Percentiles rank a stretch among this genome's conserved stretches.
Evolutionary conservation across 1,284 basidiomycete genomes (phyloP).

Genomic region (Abortiporus biennis): DNA sequence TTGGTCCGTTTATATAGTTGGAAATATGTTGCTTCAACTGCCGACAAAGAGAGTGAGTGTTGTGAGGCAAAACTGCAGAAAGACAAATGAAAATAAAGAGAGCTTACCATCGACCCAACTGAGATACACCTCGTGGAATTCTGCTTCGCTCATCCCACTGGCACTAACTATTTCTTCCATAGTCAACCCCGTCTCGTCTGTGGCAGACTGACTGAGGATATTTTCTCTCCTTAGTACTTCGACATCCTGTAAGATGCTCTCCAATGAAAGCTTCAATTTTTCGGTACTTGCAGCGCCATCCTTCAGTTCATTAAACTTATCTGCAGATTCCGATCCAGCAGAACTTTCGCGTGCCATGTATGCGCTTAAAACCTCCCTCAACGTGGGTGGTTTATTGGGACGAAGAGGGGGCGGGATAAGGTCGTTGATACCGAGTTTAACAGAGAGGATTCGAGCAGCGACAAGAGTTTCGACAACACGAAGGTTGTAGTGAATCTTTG

Average conservation of each 20-base stretch:
- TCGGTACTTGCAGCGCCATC: slow-evolving; percentile 30
- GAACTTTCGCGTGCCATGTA: slow-evolving; percentile 44
- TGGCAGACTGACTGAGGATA: slow-evolving; percentile 18
- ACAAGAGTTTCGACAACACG: slow-evolving; percentile 84
- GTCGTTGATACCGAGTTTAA: slow-evolving; percentile 42
- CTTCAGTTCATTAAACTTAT: slow-evolving; percentile 25
- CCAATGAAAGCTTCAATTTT: slow-evolving; percentile 41
- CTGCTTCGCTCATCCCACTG: slow-evolving; percentile 48
- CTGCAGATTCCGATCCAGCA: no score
- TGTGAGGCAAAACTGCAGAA: slow-evolving; percentile 1
- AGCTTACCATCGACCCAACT: slow-evolving; percentile 70
- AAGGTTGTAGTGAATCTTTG: slow-evolving; percentile 79
- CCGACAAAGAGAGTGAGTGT: background rate
- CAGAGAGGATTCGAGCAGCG: slow-evolving; percentile 67
- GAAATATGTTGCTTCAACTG: slow-evolving; percentile 75
- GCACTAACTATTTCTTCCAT: slow-evolving; percentile 68
- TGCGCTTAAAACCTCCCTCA: slow-evolving; percentile 40
- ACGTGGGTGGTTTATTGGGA: slow-evolving; percentile 21
- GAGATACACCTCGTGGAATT: slow-evolving; percentile 64
- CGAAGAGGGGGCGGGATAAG: slow-evolving; percentile 7
- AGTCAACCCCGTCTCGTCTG: slow-evolving; percentile 49
- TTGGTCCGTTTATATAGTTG: slow-evolving; percentile 75
- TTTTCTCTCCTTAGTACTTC: slow-evolving; percentile 36
- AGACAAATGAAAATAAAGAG: slow-evolving; percentile 6
- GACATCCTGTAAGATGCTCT: slow-evolving; percentile 41